Evolutionary conservation across 495 filamentous ascomycete species (phyloP), one percentile per base, ranked within the genome.

Genomic region (Letharia columbiana): DNA sequence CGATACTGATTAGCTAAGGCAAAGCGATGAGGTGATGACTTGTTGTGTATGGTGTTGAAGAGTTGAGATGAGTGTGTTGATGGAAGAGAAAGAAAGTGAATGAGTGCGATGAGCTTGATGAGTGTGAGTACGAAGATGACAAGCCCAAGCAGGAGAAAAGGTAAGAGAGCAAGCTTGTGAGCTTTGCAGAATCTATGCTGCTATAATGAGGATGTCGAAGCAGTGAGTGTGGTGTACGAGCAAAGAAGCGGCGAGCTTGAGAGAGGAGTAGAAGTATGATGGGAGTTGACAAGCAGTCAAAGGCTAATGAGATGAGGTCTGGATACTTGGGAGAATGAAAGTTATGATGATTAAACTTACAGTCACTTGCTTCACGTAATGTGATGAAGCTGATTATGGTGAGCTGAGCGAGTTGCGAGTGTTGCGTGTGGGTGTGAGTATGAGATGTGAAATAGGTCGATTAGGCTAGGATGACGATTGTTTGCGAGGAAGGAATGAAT

Each of bases 301-400:
- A 52, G 28, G 10, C 12, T 33, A 20, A 23, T 20, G 2, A 58
- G 50, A 6, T 59, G 54, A 65, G 50, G 0, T 7, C n/a, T 33
- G n/a, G 15, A 23, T 37, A 10, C n/a, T n/a, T 39, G 20, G 18
- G 17, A 57, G 33, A 44, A 75, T 75, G 65, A 42, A 49, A 28
- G 6, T 37, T 13, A 37, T 37, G 33, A n/a, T 0, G 33, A 37
- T 37, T 33, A 57, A 20, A 28, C 28, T 63, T 15, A 33, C 44
- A 23, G 20, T 4, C 2, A 63, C 10, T 39, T 37, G 17, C 17
- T 33, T 37, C 18, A 23, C 15, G 33, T 47, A 37, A 23, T 23
- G 23, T 5, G 31, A 10, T 40, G 42, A 52, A 20, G 15, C 17
- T 45, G 44, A 18, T 20, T 5, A 18, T 31, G 12, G 23, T 52